phyloP scores from a whole-genome alignment of 805 yeast genomes.

The Jamesozyma lodderae region DNA sequence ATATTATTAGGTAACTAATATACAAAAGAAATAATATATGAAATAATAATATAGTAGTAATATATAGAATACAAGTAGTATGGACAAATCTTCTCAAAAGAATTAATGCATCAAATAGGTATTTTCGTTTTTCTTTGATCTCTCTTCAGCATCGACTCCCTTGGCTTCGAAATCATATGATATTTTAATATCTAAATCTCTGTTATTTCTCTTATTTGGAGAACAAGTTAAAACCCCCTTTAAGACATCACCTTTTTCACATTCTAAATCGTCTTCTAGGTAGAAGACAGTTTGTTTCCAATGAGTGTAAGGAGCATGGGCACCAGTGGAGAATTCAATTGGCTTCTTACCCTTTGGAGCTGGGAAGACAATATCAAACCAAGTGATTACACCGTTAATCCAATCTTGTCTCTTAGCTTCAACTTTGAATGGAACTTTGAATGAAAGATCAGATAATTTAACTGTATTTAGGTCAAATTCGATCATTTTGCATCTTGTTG shows the following conservation, averaged over 20 bases:
- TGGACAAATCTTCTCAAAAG: not conserved
- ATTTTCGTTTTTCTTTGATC: constrained; percentile 52
- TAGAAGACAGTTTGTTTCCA: constrained; percentile 98
- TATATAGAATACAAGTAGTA: too few species aligned
- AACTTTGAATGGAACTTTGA: constrained; percentile 58
- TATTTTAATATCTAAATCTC: constrained; percentile 82
- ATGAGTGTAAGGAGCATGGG: constrained; percentile 88
- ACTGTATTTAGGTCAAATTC: constrained; percentile 89
- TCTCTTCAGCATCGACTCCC: constrained; percentile 38
- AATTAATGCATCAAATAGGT: constrained; percentile 60
- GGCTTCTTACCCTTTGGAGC: constrained; percentile 40
- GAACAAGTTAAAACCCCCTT: constrained; percentile 62
- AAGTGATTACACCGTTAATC: constrained; percentile 81
- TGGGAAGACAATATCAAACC: constrained; percentile 94
- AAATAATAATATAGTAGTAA: too few species aligned
- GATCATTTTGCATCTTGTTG: constrained; percentile 62
- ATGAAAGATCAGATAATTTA: constrained; percentile 70
- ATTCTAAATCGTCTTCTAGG: constrained; percentile 67
- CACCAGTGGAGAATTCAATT: constrained; percentile 84
- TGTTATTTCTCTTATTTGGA: constrained; percentile 71
- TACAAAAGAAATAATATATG: too few species aligned
- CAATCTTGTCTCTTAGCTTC: constrained; percentile 70
- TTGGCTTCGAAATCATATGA: constrained; percentile 39
- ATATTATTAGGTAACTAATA: too few species aligned
- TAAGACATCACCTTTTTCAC: constrained; percentile 67